These are phyloP conservation scores for Phytophthora syringae DNA, from an alignment of 352 stramenopile genomes.

Conservation along the genomic window DNA sequence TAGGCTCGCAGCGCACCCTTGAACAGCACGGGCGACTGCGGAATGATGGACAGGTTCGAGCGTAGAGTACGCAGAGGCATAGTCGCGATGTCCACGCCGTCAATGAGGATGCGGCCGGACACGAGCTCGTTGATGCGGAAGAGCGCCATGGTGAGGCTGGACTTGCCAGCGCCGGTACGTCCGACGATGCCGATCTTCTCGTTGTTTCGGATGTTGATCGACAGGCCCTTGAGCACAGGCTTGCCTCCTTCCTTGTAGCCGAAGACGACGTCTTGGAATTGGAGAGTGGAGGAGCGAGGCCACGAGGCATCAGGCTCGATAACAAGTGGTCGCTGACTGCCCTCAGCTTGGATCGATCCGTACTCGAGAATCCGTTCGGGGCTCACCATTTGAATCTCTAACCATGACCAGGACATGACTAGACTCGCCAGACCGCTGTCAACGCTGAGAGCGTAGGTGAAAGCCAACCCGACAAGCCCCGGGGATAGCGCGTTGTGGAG, in stretches of 20 bases:
- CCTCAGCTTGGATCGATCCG: constrained; percentile 29
- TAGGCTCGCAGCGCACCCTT: constrained; percentile 87
- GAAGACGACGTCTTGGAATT: constrained; percentile 86
- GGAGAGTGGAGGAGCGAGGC: constrained; percentile 71
- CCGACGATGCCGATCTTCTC: constrained; percentile 89
- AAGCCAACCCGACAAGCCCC: constrained; percentile 72
- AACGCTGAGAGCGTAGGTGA: constrained; percentile 89
- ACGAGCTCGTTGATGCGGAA: constrained; percentile 88
- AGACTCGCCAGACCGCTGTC: constrained; percentile 79
- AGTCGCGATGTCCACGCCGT: constrained; percentile 45
- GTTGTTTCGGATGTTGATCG: constrained; percentile 58
- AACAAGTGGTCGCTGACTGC: constrained; percentile 22
- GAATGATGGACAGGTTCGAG: constrained; percentile 47
- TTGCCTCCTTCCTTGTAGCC: constrained; percentile 68
- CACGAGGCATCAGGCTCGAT: constrained; percentile 46
- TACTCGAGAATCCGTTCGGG: constrained; percentile 60
- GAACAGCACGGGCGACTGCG: constrained; percentile 90
- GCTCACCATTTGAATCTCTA: constrained; percentile 66
- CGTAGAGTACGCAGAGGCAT: constrained; percentile 41
- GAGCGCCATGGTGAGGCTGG: constrained; percentile 81
- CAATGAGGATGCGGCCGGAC: constrained; percentile 51
- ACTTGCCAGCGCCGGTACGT: constrained; percentile 88
- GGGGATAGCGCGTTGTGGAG: constrained; percentile 46
- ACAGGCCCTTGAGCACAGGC: constrained; percentile 58
- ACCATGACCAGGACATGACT: constrained; percentile 51